Percentiles rank a stretch among this genome's conserved stretches.
Evolutionary conservation across 2,329 filamentous ascomycete genomes (phyloP).

Genomic region (Zalaria obscura): DNA sequence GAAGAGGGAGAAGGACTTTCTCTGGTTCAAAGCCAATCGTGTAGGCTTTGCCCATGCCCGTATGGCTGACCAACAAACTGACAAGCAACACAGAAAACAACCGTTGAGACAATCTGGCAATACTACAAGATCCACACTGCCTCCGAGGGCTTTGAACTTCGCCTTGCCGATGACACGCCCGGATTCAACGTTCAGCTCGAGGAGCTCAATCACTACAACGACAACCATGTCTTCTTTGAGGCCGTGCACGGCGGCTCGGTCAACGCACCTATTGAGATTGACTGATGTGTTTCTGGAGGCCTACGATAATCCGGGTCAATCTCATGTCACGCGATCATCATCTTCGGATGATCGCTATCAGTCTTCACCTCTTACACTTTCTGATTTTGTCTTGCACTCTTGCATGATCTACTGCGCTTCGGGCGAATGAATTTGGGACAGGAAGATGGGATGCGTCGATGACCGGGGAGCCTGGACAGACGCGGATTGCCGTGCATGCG

Average conservation of each 20-base stretch:
- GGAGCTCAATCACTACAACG: conserved; percentile 16
- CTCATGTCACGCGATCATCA: too few relatives aligned
- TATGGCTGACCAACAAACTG: not conserved
- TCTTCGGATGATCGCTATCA: too few relatives aligned
- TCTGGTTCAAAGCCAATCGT: conserved; percentile 19
- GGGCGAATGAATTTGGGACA: too few relatives aligned
- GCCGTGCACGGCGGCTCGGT: conserved; percentile 7
- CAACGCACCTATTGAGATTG: not conserved
- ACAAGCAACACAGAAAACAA: conserved; percentile 8
- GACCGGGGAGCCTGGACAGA: too few relatives aligned
- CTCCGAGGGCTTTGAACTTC: conserved; percentile 10
- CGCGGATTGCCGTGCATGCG: too few relatives aligned
- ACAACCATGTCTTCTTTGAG: conserved; percentile 16
- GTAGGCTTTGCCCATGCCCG: not conserved
- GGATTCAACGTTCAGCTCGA: conserved; percentile 9
- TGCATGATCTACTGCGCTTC: too few relatives aligned
- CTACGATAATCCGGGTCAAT: too few relatives aligned
- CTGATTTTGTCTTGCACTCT: too few relatives aligned
- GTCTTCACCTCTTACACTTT: too few relatives aligned
- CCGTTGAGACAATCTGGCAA: conserved; percentile 17
- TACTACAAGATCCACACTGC: conserved; percentile 8
- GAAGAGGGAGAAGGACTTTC: conserved; percentile 12
- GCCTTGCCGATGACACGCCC: conserved; percentile 10
- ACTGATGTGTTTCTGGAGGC: not conserved
- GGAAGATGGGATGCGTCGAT: too few relatives aligned